Conservation (phyloP, 768 basidiomycete species). For the Panus rudis region DNA sequence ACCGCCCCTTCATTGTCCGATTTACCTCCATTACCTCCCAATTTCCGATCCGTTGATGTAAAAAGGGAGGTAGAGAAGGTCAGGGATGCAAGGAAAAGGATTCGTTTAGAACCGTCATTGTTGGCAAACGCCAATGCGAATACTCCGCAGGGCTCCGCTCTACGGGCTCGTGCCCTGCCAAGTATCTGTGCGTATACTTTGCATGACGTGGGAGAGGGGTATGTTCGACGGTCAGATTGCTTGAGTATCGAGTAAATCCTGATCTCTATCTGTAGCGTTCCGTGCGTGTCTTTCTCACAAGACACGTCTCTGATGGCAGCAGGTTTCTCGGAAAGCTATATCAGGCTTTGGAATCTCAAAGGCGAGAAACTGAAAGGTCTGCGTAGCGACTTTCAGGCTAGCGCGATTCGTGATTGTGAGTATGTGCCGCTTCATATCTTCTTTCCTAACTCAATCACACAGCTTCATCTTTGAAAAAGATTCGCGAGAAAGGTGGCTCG, state of each 20-base stretch:
- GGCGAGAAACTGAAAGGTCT: constrained; percentile 79
- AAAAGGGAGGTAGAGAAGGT: constrained; percentile 87
- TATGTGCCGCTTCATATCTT: background rate
- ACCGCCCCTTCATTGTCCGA: constrained; percentile 63
- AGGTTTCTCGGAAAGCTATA: constrained; percentile 93
- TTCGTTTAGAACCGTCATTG: constrained; percentile 75
- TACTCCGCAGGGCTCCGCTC: constrained; percentile 49
- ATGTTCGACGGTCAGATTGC: constrained; percentile 23
- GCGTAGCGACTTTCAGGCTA: constrained; percentile 67
- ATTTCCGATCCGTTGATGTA: constrained; percentile 82
- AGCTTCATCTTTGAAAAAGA: constrained; percentile 57
- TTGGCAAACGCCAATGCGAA: constrained; percentile 50
- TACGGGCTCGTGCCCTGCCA: constrained; percentile 67
- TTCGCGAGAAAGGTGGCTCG: constrained; percentile 74
- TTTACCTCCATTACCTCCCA: constrained; percentile 70
- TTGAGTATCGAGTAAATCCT: background rate
- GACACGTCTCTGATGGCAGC: constrained; percentile 91
- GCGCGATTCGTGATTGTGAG: constrained; percentile 65
- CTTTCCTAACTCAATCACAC: constrained; percentile 4
- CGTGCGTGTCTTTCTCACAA: constrained; percentile 82
- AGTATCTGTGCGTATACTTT: constrained; percentile 94
- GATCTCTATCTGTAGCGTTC: constrained; percentile 43
- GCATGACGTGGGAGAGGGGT: constrained; percentile 96
- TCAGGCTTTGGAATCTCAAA: constrained; percentile 91
- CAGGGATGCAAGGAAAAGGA: constrained; percentile 85